Base-by-base conservation (phyloP, 768 basidiomycete genomes). In the Cystofilobasidium capitatum region DNA sequence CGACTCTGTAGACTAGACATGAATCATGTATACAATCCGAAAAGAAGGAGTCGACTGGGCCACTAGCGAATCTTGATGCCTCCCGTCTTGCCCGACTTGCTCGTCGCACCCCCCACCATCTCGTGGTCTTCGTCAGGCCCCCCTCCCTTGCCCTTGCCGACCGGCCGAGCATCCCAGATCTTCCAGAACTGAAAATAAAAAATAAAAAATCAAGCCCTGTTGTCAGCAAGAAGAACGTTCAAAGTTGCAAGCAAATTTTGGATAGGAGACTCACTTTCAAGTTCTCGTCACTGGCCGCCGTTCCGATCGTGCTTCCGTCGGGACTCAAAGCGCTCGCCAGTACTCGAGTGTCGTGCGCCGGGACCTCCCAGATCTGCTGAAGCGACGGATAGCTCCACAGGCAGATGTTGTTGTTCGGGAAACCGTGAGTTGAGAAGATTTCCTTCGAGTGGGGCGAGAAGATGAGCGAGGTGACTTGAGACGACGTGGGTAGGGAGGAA, bases 231-330 rank as follows among this genome's bases (percentile, higher is more conserved):
- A 3, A 31, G 16, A n/a, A n/a, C n/a, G n/a, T n/a, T n/a, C 14
- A 12, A 62, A 24, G 61, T 24, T 9, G 61, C 39, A 62, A 8
- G 44, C 3, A 42, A 59, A 22, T 2, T 17, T 22, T 29, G 17
- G 13, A 1, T 24, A 10, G 35, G 44, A 22, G 13, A 61, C 70
- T 26, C 16, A 72, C 73, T 70, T 97, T 98, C 73, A 98, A 80
- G 74, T 93, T 93, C 81, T 98, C 94, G 74, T 98, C 96, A 0
- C 88, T 88, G 1, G 90, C 91, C 10, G 89, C 91, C 0, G 94
- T 98, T 71, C 86, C 88, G 13, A 99, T 86, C 5, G 91, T 85
- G 71, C 92, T 91, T 0, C 96, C 96, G 9, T 85, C 87, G 2
- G 96, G 96, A 65, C 88, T 84, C 10, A 96, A 75, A 26, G 86